Conservation (phyloP, 108 stramenopile species). For the Parietichytrium sp. region DNA sequence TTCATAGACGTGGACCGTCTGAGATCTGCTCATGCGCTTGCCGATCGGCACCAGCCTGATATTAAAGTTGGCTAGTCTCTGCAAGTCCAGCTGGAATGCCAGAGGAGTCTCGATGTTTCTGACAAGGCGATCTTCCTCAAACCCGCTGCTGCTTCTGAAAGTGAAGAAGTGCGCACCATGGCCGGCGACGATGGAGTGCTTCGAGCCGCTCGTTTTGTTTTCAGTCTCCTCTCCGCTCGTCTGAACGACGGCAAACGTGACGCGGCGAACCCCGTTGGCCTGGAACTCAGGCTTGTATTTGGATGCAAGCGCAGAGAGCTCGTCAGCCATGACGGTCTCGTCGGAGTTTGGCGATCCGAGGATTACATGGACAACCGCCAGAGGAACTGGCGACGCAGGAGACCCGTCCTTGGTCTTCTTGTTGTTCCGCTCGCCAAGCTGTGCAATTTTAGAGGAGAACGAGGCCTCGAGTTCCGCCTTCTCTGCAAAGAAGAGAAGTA, state of each 20-base stretch:
- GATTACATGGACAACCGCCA: conserved; percentile 82
- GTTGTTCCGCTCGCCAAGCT: too few species aligned
- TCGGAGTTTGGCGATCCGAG: conserved; percentile 51
- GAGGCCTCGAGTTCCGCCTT: not conserved
- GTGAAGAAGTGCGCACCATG: conserved; percentile 73
- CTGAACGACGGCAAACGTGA: conserved; percentile 43
- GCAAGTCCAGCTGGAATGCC: conserved; percentile 83
- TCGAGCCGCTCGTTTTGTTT: not conserved
- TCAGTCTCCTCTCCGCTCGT: not conserved
- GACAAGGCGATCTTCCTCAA: conserved; percentile 83
- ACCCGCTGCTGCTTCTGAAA: conserved; percentile 71
- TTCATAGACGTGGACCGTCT: conserved; percentile 81
- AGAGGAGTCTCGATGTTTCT: conserved; percentile 88
- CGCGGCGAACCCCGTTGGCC: conserved; percentile 31
- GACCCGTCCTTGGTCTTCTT: conserved; percentile 28
- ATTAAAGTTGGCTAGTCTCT: conserved; percentile 82
- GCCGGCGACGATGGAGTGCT: conserved; percentile 27
- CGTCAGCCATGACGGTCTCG: not conserved
- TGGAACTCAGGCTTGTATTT: not conserved
- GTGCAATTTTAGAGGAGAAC: not conserved
- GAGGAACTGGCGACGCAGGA: conserved; percentile 44
- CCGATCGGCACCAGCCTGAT: conserved; percentile 75
- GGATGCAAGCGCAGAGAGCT: not conserved
- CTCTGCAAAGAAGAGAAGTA: not conserved
- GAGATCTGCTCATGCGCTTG: conserved; percentile 53